Base-by-base conservation (phyloP, 2,329 filamentous ascomycete species). In the Paraphoma sp. region DNA sequence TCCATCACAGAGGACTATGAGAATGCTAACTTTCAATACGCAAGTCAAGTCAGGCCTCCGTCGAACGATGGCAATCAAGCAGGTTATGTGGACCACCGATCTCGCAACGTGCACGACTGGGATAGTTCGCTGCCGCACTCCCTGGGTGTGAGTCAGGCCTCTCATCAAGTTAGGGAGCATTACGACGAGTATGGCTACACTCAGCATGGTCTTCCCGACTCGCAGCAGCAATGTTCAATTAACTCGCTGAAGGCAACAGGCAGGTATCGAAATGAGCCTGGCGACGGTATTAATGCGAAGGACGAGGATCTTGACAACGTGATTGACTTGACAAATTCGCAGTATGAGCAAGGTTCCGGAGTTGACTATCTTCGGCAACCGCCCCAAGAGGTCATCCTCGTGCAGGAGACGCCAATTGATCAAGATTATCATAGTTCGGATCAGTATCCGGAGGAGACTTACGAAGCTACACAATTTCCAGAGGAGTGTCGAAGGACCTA, bases 1-100 rank as follows among this genome's bases (percentile, higher is more conserved):
- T 59, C 54, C 6, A 66, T 66, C 11, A 31, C 14, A 11, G 48
- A 50, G 9, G 48, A 50, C 16, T 44, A 50, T 17, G 48, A 23
- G 17, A 44, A 50, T 16, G 40, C 12, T 6, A n/a, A 36, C 9
- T 36, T 50, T 16, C 38, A 18, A 17, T 33, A 31, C 9, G 48
- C 40, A 10, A 50, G 48, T 28, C 48, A 42, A 23, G 10, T 42
- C 23, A 38, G 9, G 11, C 36, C 48, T 18, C 12, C 48, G 10
- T 33, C 28, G 6, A 18, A 44, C 40, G 12, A 50, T 28, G 23
- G 38, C 33, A 17, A 50, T 28, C 33, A 36, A 14, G 14, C 14
- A 14, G 33, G 14, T 14, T 14, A 36, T 36, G 9, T 14, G 9
- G 33, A 7, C 23, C 23, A 23, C 23, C 23, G 23, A 23, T 23